Evolutionary conservation across 352 stramenopile species (phyloP), one percentile per base, ranked within the genome.

Genomic region (Thalassiosira hispida): DNA sequence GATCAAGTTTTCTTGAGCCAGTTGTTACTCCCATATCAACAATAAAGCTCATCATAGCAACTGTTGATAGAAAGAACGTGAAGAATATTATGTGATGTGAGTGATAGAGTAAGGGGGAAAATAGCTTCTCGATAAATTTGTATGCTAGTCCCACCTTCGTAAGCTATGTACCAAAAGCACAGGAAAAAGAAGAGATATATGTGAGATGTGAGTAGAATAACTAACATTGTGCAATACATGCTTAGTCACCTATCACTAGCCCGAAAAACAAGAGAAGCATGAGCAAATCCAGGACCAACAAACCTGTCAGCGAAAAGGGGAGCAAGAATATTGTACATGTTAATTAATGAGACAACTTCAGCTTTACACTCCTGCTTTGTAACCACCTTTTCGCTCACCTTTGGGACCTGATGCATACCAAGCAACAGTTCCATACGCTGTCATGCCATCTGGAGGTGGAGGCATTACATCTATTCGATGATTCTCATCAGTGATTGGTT

Each of bases 1-100:
- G 35, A 73, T 90, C 77, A 18, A 86, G 23, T 31, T 57, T 60
- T 46, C 72, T 59, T 12, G 46, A 83, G 35, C 74, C 67, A 20
- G 70, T 84, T 18, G 77, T 86, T 38, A 38, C 31, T 38, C 3
- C 3, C 8, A 38, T 89, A 33, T 70, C 77, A 38, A 74, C 29
- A n/a, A 87, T 67, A 68, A 93, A 93, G 18, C 67, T 64, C n/a
- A 86, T 64, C 47, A 86, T 84, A 9, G 83, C 85, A 71, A 79
- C 85, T 79, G 76, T 61, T 51, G 76, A 83, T 62, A 61, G 7
- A 61, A 27, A 31, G 20, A 47, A 33, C 1, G 7, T 44, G 14
- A 31, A 29, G 20, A 14, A 51, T 2, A 42, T 23, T 20, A 31
- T 31, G 20, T 53, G 11, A 8, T 16, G 51, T 61, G 23, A 27